Base-by-base conservation (phyloP, 495 filamentous ascomycete species). In the Viridothelium virens region DNA sequence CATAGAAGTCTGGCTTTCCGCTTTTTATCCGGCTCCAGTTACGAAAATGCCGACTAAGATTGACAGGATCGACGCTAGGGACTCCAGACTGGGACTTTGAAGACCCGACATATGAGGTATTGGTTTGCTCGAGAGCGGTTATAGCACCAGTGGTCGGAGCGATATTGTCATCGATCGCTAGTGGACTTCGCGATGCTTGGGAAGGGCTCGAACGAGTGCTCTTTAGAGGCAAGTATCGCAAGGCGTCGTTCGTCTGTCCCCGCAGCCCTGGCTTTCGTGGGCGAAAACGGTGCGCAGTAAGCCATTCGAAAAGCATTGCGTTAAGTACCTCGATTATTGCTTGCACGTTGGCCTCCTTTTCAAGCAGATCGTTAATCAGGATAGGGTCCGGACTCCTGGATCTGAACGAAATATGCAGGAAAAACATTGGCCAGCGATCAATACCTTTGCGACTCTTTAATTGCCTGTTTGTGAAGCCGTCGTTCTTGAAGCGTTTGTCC, bases 391-490 rank as follows among this genome's bases (percentile, higher is more conserved):
- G 5, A 1, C 25, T 36, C 6, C 18, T 59, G n/a, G 18, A 33
- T 14, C 74, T 71, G 4, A 84, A 68, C 2, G 80, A 77, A n/a
- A 98, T 85, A 7, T 85, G 85, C 41, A 98, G 79, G 71, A 87
- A 88, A 70, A 96, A 97, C 89, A 94, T 95, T 1, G 92, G 91
- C 89, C 89, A 96, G 67, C 86, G 82, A 73, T 96, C 91, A 38
- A 90, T 78, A 0, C 85, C 83, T 73, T 90, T 93, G 16, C 76
- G 71, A 2, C 79, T 78, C 72, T 78, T 87, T 47, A 87, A 74
- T 44, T 88, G 84, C 67, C 78, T 81, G 39, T 75, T 77, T 0
- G 84, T 87, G 67, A 79, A 83, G 1, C 80, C 80, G 62, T 85
- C 79, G 16, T 64, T 74, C 66, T 80, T 81, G 70, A 75, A 77